Percentiles rank a stretch among this genome's conserved stretches.
These are phyloP conservation scores for Przewalskia tangutica DNA, from an alignment of 257 asterid genomes.

Conservation along the genomic window DNA sequence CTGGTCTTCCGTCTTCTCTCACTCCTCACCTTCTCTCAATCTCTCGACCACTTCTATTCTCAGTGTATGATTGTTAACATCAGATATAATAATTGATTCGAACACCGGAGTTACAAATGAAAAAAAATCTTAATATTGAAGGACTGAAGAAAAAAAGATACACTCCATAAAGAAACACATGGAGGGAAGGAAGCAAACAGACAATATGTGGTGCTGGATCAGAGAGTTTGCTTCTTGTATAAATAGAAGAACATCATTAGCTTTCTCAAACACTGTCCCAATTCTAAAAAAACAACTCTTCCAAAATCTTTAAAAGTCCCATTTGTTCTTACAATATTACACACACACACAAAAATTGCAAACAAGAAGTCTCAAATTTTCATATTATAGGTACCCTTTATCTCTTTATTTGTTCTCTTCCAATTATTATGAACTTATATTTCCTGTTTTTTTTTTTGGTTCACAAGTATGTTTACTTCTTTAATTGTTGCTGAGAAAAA, in stretches of 20 bases:
- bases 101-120: too few species aligned
- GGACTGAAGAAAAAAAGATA: background rate
- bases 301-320: too few species aligned
- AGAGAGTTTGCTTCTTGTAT: background rate
- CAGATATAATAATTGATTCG: too few species aligned
- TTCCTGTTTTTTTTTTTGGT: background rate
- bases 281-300: background rate
- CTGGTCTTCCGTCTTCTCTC: too few species aligned
- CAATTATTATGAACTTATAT: background rate
- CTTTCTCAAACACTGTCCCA: background rate
- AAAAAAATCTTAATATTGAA: background rate
- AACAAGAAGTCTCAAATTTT: background rate
- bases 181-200: background rate
- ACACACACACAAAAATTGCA: too few species aligned
- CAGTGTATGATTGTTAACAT: too few species aligned
- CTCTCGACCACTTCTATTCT: too few species aligned
- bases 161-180: too few species aligned
- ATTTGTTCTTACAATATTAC: background rate
- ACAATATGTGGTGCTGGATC: background rate
- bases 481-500: background rate
- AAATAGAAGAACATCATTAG: conserved; percentile 4
- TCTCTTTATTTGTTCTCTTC: background rate
- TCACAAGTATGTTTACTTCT: background rate
- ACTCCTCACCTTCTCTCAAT: too few species aligned
- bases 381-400: background rate